These are phyloP conservation scores for Xerocomellus chrysenteron DNA, from an alignment of 768 basidiomycete species.

Conservation along the genomic window DNA sequence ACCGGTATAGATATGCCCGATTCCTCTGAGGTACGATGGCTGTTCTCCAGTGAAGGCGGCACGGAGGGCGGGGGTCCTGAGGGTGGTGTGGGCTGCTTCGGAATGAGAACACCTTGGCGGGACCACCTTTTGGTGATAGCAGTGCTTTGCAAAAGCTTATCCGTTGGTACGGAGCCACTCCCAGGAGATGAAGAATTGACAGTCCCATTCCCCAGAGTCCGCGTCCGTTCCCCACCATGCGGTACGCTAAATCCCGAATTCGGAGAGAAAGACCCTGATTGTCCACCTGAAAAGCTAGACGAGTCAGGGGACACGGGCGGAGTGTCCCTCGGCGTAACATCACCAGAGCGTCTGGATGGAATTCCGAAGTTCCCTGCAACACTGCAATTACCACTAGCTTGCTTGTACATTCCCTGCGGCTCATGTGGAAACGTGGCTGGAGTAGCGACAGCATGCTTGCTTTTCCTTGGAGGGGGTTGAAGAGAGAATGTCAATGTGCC, in stretches of 20 bases:
- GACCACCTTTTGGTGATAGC: conserved; percentile 52
- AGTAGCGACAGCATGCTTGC: conserved; percentile 14
- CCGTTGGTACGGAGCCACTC: conserved; percentile 25
- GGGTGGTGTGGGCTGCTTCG: conserved; percentile 56
- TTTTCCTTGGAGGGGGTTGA: conserved; percentile 35
- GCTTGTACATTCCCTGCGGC: conserved; percentile 24
- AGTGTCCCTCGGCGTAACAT: conserved; percentile 9
- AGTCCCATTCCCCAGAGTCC: not conserved
- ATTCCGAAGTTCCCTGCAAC: conserved; percentile 33
- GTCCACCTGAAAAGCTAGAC: conserved; percentile 4
- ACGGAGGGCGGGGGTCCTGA: conserved; percentile 57
- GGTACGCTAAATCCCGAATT: not conserved
- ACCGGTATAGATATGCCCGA: conserved; percentile 29
- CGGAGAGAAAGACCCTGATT: conserved; percentile 1
- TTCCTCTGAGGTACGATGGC: conserved; percentile 24
- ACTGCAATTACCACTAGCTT: conserved; percentile 26
- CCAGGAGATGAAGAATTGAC: not conserved
- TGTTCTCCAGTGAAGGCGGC: conserved; percentile 29
- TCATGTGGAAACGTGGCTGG: conserved; percentile 1
- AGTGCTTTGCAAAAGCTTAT: conserved; percentile 18
- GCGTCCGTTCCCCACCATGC: not conserved
- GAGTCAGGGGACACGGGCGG: conserved; percentile 7
- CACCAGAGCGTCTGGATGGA: conserved; percentile 10
- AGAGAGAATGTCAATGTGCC: conserved; percentile 31
- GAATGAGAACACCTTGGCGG: conserved; percentile 45